These are phyloP conservation scores for Meyerozyma elateridarum DNA, from an alignment of 1,139 yeast genomes.

Conservation along the genomic window DNA sequence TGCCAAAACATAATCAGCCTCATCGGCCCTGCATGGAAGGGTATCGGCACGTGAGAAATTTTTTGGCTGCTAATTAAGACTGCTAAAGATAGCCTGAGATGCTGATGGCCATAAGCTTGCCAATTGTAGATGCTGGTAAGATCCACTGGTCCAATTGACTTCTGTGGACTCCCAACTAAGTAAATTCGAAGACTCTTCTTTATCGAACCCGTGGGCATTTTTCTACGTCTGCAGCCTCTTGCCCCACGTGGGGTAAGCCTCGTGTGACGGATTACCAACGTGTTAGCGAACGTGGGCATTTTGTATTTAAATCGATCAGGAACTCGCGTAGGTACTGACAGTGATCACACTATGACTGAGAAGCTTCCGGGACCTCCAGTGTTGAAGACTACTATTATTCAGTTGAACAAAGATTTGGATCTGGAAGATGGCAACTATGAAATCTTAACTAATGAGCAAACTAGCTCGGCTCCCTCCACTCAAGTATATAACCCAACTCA, in stretches of 20 bases:
- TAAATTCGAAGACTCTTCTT: too few species aligned
- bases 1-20: too few species aligned
- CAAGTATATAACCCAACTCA: constrained; percentile 9
- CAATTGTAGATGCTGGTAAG: too few species aligned
- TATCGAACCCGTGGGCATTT: constrained; percentile 4
- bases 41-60: too few species aligned
- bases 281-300: constrained; percentile 5
- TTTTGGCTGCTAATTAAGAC: too few species aligned
- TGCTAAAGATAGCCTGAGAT: too few species aligned
- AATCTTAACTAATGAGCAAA: constrained; percentile 34
- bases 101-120: too few species aligned
- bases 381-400: constrained; percentile 58
- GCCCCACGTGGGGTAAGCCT: constrained; percentile 5
- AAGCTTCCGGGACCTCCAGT: constrained; percentile 54
- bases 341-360: not conserved
- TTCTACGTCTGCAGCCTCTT: not conserved
- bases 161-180: too few species aligned
- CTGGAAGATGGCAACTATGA: constrained; percentile 39
- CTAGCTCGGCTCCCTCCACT: constrained; percentile 13
- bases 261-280: constrained; percentile 4
- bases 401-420: constrained; percentile 47
- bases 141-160: too few species aligned
- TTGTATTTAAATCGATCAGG: constrained; percentile 2
- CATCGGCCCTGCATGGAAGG: too few species aligned
- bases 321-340: not conserved